Base-by-base conservation (phyloP, 306 rosid genomes). In the Cucumis hystrix region DNA sequence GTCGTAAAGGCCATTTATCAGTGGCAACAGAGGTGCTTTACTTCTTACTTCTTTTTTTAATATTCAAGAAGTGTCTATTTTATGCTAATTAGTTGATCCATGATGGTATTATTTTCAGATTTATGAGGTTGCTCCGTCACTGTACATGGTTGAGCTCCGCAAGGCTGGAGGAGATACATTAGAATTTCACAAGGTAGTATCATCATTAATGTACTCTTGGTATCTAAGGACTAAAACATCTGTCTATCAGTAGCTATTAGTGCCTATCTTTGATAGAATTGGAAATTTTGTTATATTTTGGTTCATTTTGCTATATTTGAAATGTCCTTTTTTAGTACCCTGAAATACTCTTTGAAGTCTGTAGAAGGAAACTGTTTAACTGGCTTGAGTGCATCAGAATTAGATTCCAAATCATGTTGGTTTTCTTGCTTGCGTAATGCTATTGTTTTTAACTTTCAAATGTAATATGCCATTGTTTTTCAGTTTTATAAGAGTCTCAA, bases 71-170 rank as follows among this genome's bases (percentile, higher is more conserved):
- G 23, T 40, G 16, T 79, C 67, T 65, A 33, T 73, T 40, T 28
- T 7, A 59, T 37, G 76, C 68, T 45, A 68, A 68, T 75, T 77
- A 35, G 65, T 84, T 47, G 76, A 70, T 33, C 43, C 20, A 59
- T 43, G 23, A 25, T 57, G 70, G 28, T 28, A 33, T 77, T 58
- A 16, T 83, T 76, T 79, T 23, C 88, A 95, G 98, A 83, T 95
- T 76, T 90, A 86, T 81, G 97, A 95, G 91, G 92, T 95, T 80
- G 98, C 97, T 39, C 98, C 98, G 65, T 90, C 95, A 28, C 85
- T 95, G 73, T 89, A 88, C 85, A 90, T 95, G 95, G 98, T 95
- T 82, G 97, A 95, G 87, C 77, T 95, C 75, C 97, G 98, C 70
- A 95, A 92, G 83, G 82, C 96, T 33, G 90, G 85, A 55, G 98